phyloP scores from a whole-genome alignment of 768 basidiomycete species.

The Xerocomellus intermedius region DNA sequence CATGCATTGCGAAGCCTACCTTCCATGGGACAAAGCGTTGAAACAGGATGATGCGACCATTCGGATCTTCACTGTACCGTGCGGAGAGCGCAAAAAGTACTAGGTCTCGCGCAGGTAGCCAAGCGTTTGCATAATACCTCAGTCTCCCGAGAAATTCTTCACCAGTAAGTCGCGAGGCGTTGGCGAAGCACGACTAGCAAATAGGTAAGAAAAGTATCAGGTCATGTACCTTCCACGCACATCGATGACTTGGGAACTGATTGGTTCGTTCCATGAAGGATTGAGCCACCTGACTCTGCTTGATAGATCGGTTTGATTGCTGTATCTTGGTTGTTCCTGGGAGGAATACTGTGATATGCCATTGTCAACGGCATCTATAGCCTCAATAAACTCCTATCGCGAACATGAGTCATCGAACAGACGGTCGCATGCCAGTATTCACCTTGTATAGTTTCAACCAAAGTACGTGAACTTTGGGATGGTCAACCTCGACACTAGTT shows the following conservation, averaged over 20 bases:
- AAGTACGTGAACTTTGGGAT: constrained; percentile 66
- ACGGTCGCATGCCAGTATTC: constrained; percentile 2
- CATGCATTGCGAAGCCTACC: constrained; percentile 38
- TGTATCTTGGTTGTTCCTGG: constrained; percentile 68
- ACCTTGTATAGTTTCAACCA: constrained; percentile 92
- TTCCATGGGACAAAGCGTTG: constrained; percentile 87
- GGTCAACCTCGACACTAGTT: constrained; percentile 47
- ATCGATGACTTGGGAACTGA: constrained; percentile 65
- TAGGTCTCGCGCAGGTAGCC: constrained; percentile 88
- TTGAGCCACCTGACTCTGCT: constrained; percentile 83
- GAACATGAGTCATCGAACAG: constrained; percentile 4
- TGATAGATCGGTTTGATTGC: constrained; percentile 77
- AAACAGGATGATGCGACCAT: constrained; percentile 77
- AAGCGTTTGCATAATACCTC: constrained; percentile 81
- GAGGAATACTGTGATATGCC: constrained; percentile 80
- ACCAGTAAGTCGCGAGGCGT: constrained; percentile 81
- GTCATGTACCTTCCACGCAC: constrained; percentile 44
- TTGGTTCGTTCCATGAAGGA: constrained; percentile 86
- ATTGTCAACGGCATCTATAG: constrained; percentile 93
- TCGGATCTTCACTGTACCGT: constrained; percentile 60
- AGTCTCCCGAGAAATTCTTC: constrained; percentile 79
- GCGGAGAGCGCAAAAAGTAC: constrained; percentile 59
- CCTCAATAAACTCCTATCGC: constrained; percentile 85
- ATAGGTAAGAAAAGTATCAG: constrained; percentile 9
- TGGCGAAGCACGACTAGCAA: constrained; percentile 63